Base-by-base conservation (phyloP, 257 asterid species). In the Paulownia fortunei region DNA sequence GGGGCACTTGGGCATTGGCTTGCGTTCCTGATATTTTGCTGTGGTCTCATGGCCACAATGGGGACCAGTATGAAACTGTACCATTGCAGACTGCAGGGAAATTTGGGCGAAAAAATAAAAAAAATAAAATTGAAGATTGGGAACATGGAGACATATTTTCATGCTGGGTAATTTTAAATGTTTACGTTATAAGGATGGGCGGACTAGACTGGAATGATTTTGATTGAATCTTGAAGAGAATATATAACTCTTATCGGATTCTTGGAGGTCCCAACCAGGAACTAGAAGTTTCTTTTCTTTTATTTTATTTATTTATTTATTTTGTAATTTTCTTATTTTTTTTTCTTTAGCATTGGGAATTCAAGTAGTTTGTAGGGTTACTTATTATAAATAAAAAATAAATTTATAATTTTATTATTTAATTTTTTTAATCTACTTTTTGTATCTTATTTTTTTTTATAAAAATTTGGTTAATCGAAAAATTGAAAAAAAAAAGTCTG, bases 61-160 rank as follows among this genome's bases (percentile, higher is more conserved):
- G 19, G 82, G 82, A 79, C 78, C 82, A 66, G 60, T 26, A 39
- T 23, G 59, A 54, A 68, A 66, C 61, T 66, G 76, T 60, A 75
- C 54, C 52, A 15, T 56, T 30, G 23, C 41, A 77, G 76, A 42
- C 76, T 30, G 77, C 81, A 67, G 68, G 24, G 8, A 42, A 24
- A 36, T 23, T 44, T 58, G 5, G n/a, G 1, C 5, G 3, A 47
- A 61, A 9, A 49, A 62, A n/a, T 44, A 37, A 56, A 41, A 37
- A 13, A 39, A 51, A 52, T 30, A 52, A 70, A 44, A 32, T 52
- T 52, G 44, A 74, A 44, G 30, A 61, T 15, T 30, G 68, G 15
- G 68, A 73, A 73, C 78, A 41, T 73, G 59, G 65, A 56, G 42
- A 41, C 47, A 41, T 8, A 8, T 7, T 8, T 41, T 41, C 12